These are phyloP conservation scores for Fusarium napiforme DNA, from an alignment of 2,329 filamentous ascomycete species.

Conservation along the genomic window DNA sequence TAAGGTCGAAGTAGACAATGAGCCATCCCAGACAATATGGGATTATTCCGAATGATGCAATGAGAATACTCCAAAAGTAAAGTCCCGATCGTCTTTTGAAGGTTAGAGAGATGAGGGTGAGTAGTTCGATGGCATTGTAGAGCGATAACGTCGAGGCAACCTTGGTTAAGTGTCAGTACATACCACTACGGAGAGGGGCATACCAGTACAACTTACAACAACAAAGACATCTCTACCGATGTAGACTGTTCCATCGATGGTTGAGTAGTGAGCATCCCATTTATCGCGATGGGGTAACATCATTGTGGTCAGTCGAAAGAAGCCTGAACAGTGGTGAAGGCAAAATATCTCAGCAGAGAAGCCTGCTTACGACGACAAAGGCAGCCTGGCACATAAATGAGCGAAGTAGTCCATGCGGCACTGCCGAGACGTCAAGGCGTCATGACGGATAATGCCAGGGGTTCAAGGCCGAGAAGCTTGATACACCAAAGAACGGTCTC, in stretches of 20 bases:
- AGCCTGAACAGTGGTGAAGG: background rate
- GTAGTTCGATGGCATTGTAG: slow-evolving; percentile 49
- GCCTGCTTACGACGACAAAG: background rate
- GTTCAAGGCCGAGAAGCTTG: background rate
- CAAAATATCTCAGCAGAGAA: background rate
- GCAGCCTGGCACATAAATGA: background rate
- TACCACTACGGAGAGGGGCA: accelerated
- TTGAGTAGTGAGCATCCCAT: background rate
- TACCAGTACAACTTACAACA: background rate
- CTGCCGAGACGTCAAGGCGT: background rate
- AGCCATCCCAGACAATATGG: slow-evolving; percentile 58
- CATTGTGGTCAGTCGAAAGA: background rate
- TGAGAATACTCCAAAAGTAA: slow-evolving; percentile 54
- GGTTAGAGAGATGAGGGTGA: slow-evolving; percentile 46
- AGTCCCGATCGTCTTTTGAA: slow-evolving; percentile 47
- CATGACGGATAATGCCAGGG: background rate
- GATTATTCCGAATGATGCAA: slow-evolving; percentile 48
- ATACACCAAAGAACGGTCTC: background rate
- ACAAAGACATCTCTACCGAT: slow-evolving; percentile 20
- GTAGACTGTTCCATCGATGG: slow-evolving; percentile 10
- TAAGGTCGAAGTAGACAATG: slow-evolving; percentile 51
- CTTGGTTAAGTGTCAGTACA: background rate
- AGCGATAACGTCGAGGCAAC: slow-evolving; percentile 26
- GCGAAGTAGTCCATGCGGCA: background rate
- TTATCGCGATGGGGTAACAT: slow-evolving; percentile 7